These are phyloP conservation scores for Alternaria metachromatica DNA, from an alignment of 2,329 filamentous ascomycete species.

Conservation along the genomic window DNA sequence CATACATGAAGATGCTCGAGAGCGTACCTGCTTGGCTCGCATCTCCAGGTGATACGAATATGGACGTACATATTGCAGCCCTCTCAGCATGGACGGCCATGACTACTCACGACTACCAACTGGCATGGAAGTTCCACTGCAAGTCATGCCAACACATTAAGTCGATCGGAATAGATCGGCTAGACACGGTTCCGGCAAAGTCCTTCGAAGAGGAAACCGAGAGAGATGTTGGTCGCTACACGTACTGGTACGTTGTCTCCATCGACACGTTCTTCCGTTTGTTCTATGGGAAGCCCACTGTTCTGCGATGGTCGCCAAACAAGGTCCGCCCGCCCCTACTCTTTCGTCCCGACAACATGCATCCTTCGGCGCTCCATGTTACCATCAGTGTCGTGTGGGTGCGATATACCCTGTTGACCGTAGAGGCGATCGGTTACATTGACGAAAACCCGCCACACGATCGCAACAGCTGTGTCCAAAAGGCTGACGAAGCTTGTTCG, in stretches of 20 bases:
- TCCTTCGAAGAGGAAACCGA: constrained; percentile 31
- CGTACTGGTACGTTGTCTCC: constrained; percentile 34
- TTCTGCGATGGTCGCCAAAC: constrained; percentile 25
- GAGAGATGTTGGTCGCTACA: constrained; percentile 19
- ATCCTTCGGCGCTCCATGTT: constrained; percentile 22
- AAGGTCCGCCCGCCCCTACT: constrained; percentile 30
- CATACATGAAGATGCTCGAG: constrained; percentile 37
- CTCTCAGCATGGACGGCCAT: constrained; percentile 34
- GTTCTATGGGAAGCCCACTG: constrained; percentile 35
- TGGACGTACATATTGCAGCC: constrained; percentile 32
- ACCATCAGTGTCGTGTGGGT: constrained; percentile 29
- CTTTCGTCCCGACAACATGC: constrained; percentile 23
- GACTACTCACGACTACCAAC: constrained; percentile 36
- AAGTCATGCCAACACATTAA: constrained; percentile 35
- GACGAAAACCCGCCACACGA: constrained; percentile 11
- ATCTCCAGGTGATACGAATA: constrained; percentile 9
- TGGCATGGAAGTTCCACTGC: constrained; percentile 40
- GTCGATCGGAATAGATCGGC: constrained; percentile 22
- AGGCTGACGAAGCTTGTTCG: constrained; percentile 25
- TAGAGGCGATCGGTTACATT: constrained; percentile 26
- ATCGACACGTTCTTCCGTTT: constrained; percentile 36
- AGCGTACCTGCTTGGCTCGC: constrained; percentile 38
- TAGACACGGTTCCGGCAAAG: constrained; percentile 27
- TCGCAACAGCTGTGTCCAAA: constrained; percentile 5
- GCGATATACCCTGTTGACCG: constrained; percentile 27